Evolutionary conservation across 2,329 filamentous ascomycete species (phyloP).

Genomic region (Arthrobotrys entomopaga): DNA sequence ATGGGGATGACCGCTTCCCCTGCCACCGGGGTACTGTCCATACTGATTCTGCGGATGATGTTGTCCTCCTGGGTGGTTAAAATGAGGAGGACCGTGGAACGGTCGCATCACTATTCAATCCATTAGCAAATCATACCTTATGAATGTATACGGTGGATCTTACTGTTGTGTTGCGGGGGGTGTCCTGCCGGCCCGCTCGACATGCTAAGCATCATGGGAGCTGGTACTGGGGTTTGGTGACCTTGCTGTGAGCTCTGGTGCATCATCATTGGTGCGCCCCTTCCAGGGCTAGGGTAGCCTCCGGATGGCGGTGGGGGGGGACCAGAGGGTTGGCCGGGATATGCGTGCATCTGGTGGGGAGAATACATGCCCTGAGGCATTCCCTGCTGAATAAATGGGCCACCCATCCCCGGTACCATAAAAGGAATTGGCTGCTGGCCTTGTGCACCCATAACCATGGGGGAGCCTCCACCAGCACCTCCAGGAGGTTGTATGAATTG

Average conservation of each 20-base stretch:
- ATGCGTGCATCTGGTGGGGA: conserved; percentile 76
- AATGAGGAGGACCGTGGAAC: conserved; percentile 66
- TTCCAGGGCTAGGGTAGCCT: conserved; percentile 88
- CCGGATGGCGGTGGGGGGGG: conserved; percentile 72
- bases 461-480: conserved; percentile 62
- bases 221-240: conserved; percentile 70
- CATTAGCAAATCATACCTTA: conserved; percentile 62
- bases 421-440: conserved; percentile 65
- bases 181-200: conserved; percentile 81
- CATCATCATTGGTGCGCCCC: conserved; percentile 90
- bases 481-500: conserved; percentile 52
- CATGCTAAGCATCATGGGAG: conserved; percentile 79
- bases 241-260: conserved; percentile 94
- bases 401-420: conserved; percentile 61
- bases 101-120: conserved; percentile 68
- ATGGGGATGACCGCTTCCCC: conserved; percentile 46
- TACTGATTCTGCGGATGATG: conserved; percentile 58
- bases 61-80: conserved; percentile 66
- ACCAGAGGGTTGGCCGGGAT: conserved; percentile 66
- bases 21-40: conserved; percentile 61
- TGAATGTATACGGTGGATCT: conserved; percentile 73
- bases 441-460: conserved; percentile 80
- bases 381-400: conserved; percentile 71
- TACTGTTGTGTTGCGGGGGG: conserved; percentile 74
- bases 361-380: conserved; percentile 79